Evolutionary conservation across 257 asterid genomes (phyloP), one percentile per base, ranked within the genome.

Genomic region (Solanum gandarillasii): DNA sequence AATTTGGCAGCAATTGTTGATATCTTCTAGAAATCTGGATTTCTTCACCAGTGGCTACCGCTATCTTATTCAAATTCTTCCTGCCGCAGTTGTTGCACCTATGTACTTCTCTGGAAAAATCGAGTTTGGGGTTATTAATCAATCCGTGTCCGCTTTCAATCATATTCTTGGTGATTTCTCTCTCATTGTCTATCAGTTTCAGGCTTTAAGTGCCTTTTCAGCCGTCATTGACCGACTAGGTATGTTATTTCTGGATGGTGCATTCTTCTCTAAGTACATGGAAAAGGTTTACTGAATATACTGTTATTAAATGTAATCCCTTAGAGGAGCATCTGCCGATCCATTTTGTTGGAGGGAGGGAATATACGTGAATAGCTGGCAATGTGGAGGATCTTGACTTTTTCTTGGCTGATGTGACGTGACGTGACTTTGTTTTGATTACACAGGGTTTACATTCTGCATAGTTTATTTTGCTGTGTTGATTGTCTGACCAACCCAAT

Each of bases 61-160:
- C 67, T 95, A 95, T 90, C 94, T 96, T 89, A 96, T 96, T 90
- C 99, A 96, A 91, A 92, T 95, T 91, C 98, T 96, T 90, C 99
- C 99, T 58, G 99, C 97, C 48, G 99, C 99, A 70, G 98, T 96
- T 87, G 98, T 96, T 86, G 99, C 98, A 68, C 99, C 99, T 46
- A 95, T 96, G 98, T 96, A 92, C 90, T 96, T 96, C 92, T 93
- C 99, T 86, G 99, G 99, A 35, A 96, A 95, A 94, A 94, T 95
- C 86, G 99, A 96, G 88, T 95, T 96, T 94, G 99, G 99, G 89
- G 98, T 96, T 72, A 94, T 96, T 86, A 96, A 94, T 91, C 98
- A 96, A 87, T 96, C 98, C 13, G 94, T 87, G 20, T 95, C 99
- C 46, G 99, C 99, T 31, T 96, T 96, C 81, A 95, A 92, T 92